Conservation (phyloP, 1,139 yeast species). For the Kurtzmaniella natalensis region DNA sequence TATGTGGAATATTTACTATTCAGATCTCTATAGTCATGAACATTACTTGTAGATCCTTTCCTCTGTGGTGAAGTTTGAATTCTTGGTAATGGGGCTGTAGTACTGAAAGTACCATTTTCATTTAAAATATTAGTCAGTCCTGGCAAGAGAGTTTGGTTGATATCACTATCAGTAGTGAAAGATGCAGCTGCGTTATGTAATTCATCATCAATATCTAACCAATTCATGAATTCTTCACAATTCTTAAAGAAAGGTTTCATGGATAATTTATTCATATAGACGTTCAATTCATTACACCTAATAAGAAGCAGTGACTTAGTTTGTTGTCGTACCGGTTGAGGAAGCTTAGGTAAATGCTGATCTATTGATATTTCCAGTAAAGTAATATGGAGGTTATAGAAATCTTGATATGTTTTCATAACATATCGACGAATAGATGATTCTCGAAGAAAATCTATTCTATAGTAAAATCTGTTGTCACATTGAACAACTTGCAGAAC, state of each 20-base stretch:
- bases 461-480: conserved; percentile 27
- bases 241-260: conserved; percentile 12
- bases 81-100: conserved; percentile 28
- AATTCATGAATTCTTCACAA: conserved; percentile 15
- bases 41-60: neutral
- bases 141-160: conserved; percentile 20
- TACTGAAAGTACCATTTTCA: conserved; percentile 14
- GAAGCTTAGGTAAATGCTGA: conserved; percentile 29
- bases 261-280: conserved; percentile 28
- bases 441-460: conserved; percentile 24
- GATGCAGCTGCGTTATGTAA: conserved; percentile 8
- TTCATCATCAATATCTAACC: conserved; percentile 10
- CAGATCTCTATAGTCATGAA: conserved; percentile 1
- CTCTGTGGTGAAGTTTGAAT: conserved; percentile 8
- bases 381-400: conserved; percentile 28
- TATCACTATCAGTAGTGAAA: conserved; percentile 13
- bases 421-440: conserved; percentile 20
- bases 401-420: conserved; percentile 33
- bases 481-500: conserved; percentile 9
- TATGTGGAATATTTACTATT: conserved; percentile 13
- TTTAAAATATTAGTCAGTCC: conserved; percentile 21
- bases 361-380: conserved; percentile 14
- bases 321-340: conserved; percentile 29
- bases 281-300: conserved; percentile 32
- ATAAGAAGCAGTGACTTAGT: conserved; percentile 15